Conservation (phyloP, 1,284 basidiomycete genomes). For the Boletus semigastroideus region DNA sequence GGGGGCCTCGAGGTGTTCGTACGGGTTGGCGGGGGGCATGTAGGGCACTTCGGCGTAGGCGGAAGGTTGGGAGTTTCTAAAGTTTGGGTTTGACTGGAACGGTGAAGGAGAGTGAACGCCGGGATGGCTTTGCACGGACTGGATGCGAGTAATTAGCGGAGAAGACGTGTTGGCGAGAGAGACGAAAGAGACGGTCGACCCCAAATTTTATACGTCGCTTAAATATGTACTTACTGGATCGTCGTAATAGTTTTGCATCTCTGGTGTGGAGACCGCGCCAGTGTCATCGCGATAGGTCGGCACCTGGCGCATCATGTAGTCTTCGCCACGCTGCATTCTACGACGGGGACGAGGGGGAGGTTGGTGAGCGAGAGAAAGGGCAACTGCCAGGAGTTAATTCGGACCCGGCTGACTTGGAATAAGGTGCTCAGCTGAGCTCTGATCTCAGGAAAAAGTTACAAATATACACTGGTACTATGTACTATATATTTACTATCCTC, state of each 20-base stretch:
- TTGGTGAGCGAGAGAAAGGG: too few relatives aligned
- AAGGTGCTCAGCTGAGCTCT: too few relatives aligned
- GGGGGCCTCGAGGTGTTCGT: constrained; percentile 27
- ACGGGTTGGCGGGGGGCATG: constrained; percentile 26
- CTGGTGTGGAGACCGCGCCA: constrained; percentile 19
- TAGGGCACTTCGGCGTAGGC: constrained; percentile 28
- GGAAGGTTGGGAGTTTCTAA: constrained; percentile 25
- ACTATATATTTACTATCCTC: background rate
- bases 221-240: constrained; percentile 22
- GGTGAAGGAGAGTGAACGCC: constrained; percentile 32
- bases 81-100: constrained; percentile 23
- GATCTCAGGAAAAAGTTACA: background rate
- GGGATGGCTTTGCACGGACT: constrained; percentile 25
- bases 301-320: constrained; percentile 32
- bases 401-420: background rate
- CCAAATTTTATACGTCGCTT: constrained; percentile 14
- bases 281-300: constrained; percentile 21
- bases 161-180: background rate
- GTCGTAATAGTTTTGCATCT: constrained; percentile 36
- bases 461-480: constrained; percentile 5
- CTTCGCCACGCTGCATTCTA: constrained; percentile 27
- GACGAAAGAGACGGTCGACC: background rate
- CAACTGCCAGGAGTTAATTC: background rate
- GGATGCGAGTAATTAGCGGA: constrained; percentile 19
- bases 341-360: background rate